Conservation (phyloP, 768 basidiomycete genomes). For the Baorangia bicolor region DNA sequence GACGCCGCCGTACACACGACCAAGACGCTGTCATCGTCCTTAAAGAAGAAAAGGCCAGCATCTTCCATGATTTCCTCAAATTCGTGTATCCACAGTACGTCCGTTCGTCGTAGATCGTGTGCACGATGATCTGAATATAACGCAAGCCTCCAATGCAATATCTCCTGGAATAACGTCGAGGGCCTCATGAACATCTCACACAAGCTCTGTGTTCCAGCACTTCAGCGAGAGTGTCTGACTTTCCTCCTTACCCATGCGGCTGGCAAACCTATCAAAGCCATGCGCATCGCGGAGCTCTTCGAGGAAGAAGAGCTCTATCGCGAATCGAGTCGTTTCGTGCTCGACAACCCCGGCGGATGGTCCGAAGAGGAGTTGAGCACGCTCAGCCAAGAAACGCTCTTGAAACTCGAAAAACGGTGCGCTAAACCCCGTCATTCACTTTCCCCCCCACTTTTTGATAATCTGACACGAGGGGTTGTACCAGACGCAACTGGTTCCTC, state of each 20-base stretch:
- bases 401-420: conserved; percentile 87
- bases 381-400: conserved; percentile 74
- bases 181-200: conserved; percentile 87
- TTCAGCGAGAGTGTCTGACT: conserved; percentile 79
- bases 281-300: conserved; percentile 89
- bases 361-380: conserved; percentile 77
- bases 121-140: conserved; percentile 1
- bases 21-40: conserved; percentile 86
- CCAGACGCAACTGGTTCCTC: conserved; percentile 90
- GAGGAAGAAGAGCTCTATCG: conserved; percentile 88
- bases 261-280: conserved; percentile 88
- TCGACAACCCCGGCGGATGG: conserved; percentile 91
- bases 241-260: conserved; percentile 93
- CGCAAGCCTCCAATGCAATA: conserved; percentile 83
- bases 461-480: background rate
- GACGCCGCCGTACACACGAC: conserved; percentile 43
- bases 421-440: background rate
- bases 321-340: conserved; percentile 87
- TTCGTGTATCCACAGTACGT: conserved; percentile 91
- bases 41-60: conserved; percentile 85
- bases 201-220: conserved; percentile 79
- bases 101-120: background rate
- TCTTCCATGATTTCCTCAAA: conserved; percentile 92
- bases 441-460: too few species aligned
- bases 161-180: conserved; percentile 94